Percentiles rank a stretch among this genome's conserved stretches.
These are phyloP conservation scores for Senna tora DNA, from an alignment of 306 rosid genomes.

Conservation along the genomic window DNA sequence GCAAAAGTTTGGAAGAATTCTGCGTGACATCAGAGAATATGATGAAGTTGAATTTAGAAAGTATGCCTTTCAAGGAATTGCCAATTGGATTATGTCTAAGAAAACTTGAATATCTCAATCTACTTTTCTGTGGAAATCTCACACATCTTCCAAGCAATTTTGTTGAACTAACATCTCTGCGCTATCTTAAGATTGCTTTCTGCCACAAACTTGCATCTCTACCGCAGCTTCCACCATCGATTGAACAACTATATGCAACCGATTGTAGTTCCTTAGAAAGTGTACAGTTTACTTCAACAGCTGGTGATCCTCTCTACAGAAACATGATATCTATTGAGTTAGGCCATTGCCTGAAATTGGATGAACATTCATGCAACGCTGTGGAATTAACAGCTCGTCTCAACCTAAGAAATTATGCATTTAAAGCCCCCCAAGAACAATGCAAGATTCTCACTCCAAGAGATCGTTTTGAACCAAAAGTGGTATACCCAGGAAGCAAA, in stretches of 20 bases:
- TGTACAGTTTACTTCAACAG: neutral
- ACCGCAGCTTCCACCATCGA: constrained; percentile 6
- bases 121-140: neutral
- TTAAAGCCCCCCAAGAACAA: neutral
- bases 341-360: neutral
- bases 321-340: neutral
- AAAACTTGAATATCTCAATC: neutral
- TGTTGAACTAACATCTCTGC: neutral
- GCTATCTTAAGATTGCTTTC: neutral
- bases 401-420: neutral
- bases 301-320: neutral
- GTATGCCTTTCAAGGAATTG: neutral
- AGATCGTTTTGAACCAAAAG: no score
- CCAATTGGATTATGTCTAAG: neutral
- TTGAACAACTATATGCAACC: neutral
- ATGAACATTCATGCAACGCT: neutral
- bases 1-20: neutral
- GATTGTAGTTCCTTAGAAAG: neutral
- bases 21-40: neutral
- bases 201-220: neutral
- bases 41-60: neutral
- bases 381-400: neutral
- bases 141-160: neutral
- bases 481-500: constrained; percentile 4
- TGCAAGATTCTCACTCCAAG: no score